Conservation (phyloP, 2,329 filamentous ascomycete species). For the Macrophomina pseudophaseolina region DNA sequence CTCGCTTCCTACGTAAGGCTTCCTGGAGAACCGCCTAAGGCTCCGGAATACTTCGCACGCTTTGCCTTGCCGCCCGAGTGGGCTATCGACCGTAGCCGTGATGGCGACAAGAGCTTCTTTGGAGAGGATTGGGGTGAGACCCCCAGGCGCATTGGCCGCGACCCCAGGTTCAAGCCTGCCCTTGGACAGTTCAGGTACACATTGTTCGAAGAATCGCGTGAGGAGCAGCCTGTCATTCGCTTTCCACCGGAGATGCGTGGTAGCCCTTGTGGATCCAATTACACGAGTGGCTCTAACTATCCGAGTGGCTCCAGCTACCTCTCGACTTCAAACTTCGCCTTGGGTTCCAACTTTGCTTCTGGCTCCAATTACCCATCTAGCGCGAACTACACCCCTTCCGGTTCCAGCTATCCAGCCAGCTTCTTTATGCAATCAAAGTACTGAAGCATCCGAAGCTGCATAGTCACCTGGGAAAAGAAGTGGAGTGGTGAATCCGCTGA, state of each 20-base stretch:
- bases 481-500: not conserved
- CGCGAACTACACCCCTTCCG: not conserved
- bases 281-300: not conserved
- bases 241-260: not conserved
- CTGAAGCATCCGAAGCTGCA: not conserved
- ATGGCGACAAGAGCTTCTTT: conserved; percentile 49
- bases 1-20: conserved; percentile 45
- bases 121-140: conserved; percentile 32
- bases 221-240: not conserved
- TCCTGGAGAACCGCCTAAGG: conserved; percentile 16
- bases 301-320: not conserved
- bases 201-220: conserved; percentile 5
- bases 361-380: not conserved
- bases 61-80: conserved; percentile 47
- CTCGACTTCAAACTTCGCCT: not conserved
- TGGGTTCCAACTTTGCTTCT: not conserved
- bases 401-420: not conserved
- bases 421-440: not conserved
- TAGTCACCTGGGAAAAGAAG: too few species aligned
- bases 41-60: conserved; percentile 46
- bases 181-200: conserved; percentile 3
- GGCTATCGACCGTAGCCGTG: conserved; percentile 43
- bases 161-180: conserved; percentile 20
- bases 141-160: conserved; percentile 23
- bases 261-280: not conserved